Conservation (phyloP, 768 basidiomycete species). For the Lentinus brumalis region DNA sequence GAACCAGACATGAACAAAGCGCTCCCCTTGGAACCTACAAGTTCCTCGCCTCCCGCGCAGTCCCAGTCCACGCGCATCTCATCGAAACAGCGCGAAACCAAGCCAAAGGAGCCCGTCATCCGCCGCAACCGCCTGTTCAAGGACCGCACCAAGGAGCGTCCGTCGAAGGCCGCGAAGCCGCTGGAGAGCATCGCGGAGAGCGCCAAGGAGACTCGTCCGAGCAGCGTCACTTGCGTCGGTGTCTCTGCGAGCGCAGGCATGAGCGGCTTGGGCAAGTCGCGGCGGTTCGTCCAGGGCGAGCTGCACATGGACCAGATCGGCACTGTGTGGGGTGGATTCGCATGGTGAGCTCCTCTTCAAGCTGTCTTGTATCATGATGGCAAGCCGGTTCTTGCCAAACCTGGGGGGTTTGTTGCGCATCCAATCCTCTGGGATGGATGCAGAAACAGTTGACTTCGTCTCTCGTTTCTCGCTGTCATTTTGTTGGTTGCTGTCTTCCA, state of each 20-base stretch:
- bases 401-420: neutral
- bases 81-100: neutral
- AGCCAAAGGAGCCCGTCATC: neutral
- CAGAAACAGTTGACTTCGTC: neutral
- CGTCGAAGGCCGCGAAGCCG: conserved; percentile 6
- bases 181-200: conserved; percentile 17
- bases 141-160: conserved; percentile 8
- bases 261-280: conserved; percentile 16
- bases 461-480: neutral
- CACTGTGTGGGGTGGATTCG: conserved; percentile 1
- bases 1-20: conserved; percentile 1
- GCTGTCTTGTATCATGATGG: neutral
- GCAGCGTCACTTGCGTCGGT: conserved; percentile 9
- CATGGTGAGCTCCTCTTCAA: neutral
- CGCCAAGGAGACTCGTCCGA: conserved; percentile 1
- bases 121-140: conserved; percentile 7
- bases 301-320: conserved; percentile 20
- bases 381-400: conserved; percentile 14
- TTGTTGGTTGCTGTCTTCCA: neutral
- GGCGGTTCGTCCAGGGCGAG: conserved; percentile 21
- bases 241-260: conserved; percentile 19
- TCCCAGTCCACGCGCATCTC: neutral
- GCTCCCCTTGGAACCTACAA: neutral
- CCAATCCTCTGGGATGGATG: neutral
- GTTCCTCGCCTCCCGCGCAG: neutral